Evolutionary conservation across 2,329 filamentous ascomycete species (phyloP).

Genomic region (Mariannaea elegans): DNA sequence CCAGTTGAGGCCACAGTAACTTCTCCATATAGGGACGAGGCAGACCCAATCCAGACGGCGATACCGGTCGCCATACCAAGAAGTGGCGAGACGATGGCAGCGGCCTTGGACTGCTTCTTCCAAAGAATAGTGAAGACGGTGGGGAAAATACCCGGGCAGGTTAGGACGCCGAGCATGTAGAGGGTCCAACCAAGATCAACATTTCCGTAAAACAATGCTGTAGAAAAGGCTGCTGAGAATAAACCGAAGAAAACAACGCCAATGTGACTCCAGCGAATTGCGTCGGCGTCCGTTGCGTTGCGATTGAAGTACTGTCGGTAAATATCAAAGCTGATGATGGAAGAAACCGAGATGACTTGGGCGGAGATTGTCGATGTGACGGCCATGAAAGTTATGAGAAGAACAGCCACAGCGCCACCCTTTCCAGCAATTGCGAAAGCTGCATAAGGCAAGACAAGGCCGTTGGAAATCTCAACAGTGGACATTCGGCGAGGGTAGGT

Average conservation of each 20-base stretch:
- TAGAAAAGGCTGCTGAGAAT: conserved; percentile 61
- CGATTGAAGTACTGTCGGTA: conserved; percentile 60
- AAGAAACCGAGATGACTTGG: conserved; percentile 62
- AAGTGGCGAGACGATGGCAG: conserved; percentile 59
- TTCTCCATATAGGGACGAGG: conserved; percentile 55
- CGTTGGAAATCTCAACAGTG: conserved; percentile 69
- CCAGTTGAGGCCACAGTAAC: conserved; percentile 59
- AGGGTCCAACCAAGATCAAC: conserved; percentile 63
- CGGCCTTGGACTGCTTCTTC: conserved; percentile 57
- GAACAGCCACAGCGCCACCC: conserved; percentile 73
- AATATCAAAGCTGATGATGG: conserved; percentile 63
- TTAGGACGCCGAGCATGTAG: conserved; percentile 63
- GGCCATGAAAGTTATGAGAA: conserved; percentile 79
- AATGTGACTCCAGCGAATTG: conserved; percentile 61
- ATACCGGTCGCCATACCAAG: conserved; percentile 61
- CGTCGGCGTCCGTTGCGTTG: conserved; percentile 54
- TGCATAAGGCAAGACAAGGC: conserved; percentile 75
- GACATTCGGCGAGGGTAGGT: conserved; percentile 66
- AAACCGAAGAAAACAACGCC: conserved; percentile 62
- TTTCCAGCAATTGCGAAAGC: conserved; percentile 75
- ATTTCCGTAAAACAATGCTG: conserved; percentile 61
- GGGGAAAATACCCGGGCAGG: conserved; percentile 62
- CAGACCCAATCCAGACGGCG: conserved; percentile 61
- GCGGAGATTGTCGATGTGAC: conserved; percentile 68
- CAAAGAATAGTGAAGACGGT: conserved; percentile 63